A percentile compares a stretch with the other conserved stretches of the same genome.
phyloP scores from a whole-genome alignment of 257 asterid species.

The Solanum tarapatanum region DNA sequence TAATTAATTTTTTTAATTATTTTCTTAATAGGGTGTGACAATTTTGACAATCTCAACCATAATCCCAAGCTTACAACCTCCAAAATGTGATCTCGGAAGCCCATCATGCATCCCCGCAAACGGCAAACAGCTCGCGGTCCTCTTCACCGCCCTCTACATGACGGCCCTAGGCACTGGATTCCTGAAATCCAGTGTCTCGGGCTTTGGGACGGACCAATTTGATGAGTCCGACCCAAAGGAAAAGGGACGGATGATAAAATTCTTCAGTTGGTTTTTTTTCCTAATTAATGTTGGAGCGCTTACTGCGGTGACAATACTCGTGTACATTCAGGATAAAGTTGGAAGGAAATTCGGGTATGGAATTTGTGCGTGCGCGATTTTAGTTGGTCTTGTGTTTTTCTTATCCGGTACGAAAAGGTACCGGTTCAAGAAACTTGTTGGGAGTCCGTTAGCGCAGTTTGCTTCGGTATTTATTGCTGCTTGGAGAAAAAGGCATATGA shows the following conservation, averaged over 20 bases:
- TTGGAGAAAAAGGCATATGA: conserved; percentile 38
- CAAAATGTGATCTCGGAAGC: conserved; percentile 42
- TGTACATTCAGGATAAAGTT: conserved; percentile 65
- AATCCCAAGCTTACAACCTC: conserved; percentile 61
- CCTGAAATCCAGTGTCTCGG: conserved; percentile 79
- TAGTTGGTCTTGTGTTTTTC: conserved; percentile 37
- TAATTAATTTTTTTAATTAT: neutral
- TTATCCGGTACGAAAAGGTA: conserved; percentile 45
- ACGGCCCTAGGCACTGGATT: conserved; percentile 91
- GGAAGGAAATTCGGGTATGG: conserved; percentile 83
- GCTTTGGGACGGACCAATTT: conserved; percentile 79
- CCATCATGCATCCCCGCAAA: conserved; percentile 50
- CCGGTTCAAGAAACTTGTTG: conserved; percentile 61
- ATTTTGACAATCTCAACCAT: conserved; percentile 61
- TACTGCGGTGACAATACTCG: conserved; percentile 59
- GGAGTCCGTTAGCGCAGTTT: conserved; percentile 59
- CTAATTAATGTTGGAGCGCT: conserved; percentile 66
- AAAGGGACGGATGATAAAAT: conserved; percentile 46
- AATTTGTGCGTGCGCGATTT: conserved; percentile 61
- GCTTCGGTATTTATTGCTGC: conserved; percentile 50
- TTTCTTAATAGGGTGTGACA: conserved; percentile 46
- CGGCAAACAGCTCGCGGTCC: conserved; percentile 36
- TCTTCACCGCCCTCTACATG: conserved; percentile 51
- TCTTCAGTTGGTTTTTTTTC: conserved; percentile 92
- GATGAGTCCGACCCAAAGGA: conserved; percentile 54